These are phyloP conservation scores for Arachnomyces sp. DNA, from an alignment of 2,329 filamentous ascomycete genomes.

Conservation along the genomic window DNA sequence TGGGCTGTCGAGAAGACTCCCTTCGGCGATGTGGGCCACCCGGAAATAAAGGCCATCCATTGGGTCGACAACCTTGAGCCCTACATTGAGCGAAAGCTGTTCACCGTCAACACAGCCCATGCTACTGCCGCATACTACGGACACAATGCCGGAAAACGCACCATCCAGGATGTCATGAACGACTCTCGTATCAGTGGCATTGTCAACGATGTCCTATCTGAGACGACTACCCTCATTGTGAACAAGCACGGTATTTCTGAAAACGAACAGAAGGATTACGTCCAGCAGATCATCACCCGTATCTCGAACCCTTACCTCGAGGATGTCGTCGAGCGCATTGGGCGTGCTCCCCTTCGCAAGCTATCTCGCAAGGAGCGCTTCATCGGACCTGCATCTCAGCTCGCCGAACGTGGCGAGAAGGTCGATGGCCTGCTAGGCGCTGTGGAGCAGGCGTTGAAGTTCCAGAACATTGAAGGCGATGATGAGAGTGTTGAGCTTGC, in stretches of 20 bases:
- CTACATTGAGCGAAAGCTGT: slow-evolving; percentile 98
- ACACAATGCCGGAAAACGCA: slow-evolving; percentile 75
- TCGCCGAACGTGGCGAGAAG: slow-evolving; percentile 71
- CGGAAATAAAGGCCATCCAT: slow-evolving; percentile 78
- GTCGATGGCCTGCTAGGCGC: slow-evolving; percentile 70
- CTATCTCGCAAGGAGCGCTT: slow-evolving; percentile 92
- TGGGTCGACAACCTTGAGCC: slow-evolving; percentile 87
- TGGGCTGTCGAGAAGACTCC: slow-evolving; percentile 91
- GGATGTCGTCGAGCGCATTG: slow-evolving; percentile 90
- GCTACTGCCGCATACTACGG: slow-evolving; percentile 95
- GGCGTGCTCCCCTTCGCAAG: slow-evolving; percentile 89
- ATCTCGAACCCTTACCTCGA: slow-evolving; percentile 91
- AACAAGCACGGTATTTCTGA: slow-evolving; percentile 73
- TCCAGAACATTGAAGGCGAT: slow-evolving; percentile 89
- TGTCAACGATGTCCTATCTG: slow-evolving; percentile 70
- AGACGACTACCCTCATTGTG: slow-evolving; percentile 81
- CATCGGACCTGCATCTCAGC: slow-evolving; percentile 80
- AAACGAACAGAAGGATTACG: slow-evolving; percentile 74
- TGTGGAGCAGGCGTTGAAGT: slow-evolving; percentile 85
- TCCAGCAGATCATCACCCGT: slow-evolving; percentile 82
- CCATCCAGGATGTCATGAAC: slow-evolving; percentile 79
- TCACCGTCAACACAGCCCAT: slow-evolving; percentile 97
- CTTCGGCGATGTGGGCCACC: slow-evolving; percentile 63
- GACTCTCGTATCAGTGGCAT: slow-evolving; percentile 72
- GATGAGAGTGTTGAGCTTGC: slow-evolving; percentile 82